These are phyloP conservation scores for Aspergillus sp. DNA, from an alignment of 2,329 filamentous ascomycete genomes.

Conservation along the genomic window DNA sequence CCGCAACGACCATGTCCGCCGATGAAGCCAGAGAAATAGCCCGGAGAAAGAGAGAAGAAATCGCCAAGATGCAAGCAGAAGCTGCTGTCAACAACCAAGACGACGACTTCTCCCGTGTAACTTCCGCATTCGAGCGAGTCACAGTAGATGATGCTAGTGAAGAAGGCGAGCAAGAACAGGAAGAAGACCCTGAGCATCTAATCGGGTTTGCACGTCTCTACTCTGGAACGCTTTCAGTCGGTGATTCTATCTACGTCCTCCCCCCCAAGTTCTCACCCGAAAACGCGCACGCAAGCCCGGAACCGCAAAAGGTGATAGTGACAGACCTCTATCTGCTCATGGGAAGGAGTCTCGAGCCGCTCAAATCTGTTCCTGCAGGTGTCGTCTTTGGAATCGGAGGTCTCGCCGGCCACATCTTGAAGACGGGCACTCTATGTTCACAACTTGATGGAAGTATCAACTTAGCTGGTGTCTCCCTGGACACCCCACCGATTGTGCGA, in stretches of 20 bases:
- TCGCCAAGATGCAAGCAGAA: conserved; percentile 73
- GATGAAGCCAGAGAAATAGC: conserved; percentile 90
- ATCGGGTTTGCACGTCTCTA: conserved; percentile 94
- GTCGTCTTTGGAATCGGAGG: conserved; percentile 95
- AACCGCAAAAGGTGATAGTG: conserved; percentile 79
- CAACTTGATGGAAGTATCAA: conserved; percentile 84
- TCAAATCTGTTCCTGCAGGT: conserved; percentile 83
- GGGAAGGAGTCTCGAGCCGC: conserved; percentile 81
- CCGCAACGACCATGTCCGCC: conserved; percentile 70
- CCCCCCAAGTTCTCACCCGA: conserved; percentile 90
- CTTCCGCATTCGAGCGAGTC: conserved; percentile 61
- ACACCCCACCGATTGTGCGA: conserved; percentile 86
- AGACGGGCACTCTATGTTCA: conserved; percentile 91
- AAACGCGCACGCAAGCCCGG: conserved; percentile 67
- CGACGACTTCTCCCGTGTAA: conserved; percentile 57
- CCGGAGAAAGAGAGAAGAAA: conserved; percentile 83
- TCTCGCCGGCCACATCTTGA: conserved; percentile 88
- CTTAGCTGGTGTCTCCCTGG: conserved; percentile 78
- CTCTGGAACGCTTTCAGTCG: conserved; percentile 84
- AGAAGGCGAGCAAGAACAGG: conserved; percentile 53
- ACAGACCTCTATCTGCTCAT: conserved; percentile 92
- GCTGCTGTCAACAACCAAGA: conserved; percentile 40
- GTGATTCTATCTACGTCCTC: conserved; percentile 86
- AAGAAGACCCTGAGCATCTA: conserved; percentile 77
- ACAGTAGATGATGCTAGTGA: conserved; percentile 56